Base-by-base conservation (phyloP, 2,329 filamentous ascomycete genomes). In the Peltaster fructicola region DNA sequence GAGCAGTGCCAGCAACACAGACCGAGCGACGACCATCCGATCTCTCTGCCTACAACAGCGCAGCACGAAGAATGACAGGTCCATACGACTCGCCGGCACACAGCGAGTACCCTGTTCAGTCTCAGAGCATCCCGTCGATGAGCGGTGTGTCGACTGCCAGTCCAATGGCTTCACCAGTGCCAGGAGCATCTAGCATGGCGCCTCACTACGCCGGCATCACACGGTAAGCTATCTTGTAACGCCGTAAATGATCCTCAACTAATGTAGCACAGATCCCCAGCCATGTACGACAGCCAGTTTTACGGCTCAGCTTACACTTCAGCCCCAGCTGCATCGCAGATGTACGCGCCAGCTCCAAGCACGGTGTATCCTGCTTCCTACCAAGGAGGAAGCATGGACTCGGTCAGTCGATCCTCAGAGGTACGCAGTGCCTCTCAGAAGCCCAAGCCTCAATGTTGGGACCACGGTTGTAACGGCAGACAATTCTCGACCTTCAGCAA, bases 401-500 rank as follows among this genome's bases (percentile, higher is more conserved):
- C 10, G 13, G 19, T 20, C 19, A n/a, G n/a, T n/a, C n/a, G n/a
- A n/a, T n/a, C n/a, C n/a, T n/a, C n/a, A n/a, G n/a, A n/a, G n/a
- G n/a, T n/a, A n/a, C n/a, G n/a, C n/a, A n/a, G n/a, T n/a, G n/a
- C n/a, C n/a, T n/a, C n/a, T 35, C 41, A 48, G 24, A 43, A 49
- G 17, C 81, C 81, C n/a, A 91, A 91, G 54, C 82, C 84, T 22
- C 81, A 91, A 48, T 93, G 85, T 52, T 95, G 80, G 79, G 85
- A 93, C 32, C 85, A 95, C 45, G 85, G 84, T 7, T 95, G 85
- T 59, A 92, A 93, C 43, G 85, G 85, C 11, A 73, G 84, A 15
- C 79, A 91, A 44, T 95, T 95, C 46, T 91, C 81, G 10, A 93
- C 85, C 3, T 93, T 93, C 48, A 92, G 82, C 65, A 93, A 93